Conservation (phyloP, 2,329 filamentous ascomycete species). For the Cladophialophora exuberans region DNA sequence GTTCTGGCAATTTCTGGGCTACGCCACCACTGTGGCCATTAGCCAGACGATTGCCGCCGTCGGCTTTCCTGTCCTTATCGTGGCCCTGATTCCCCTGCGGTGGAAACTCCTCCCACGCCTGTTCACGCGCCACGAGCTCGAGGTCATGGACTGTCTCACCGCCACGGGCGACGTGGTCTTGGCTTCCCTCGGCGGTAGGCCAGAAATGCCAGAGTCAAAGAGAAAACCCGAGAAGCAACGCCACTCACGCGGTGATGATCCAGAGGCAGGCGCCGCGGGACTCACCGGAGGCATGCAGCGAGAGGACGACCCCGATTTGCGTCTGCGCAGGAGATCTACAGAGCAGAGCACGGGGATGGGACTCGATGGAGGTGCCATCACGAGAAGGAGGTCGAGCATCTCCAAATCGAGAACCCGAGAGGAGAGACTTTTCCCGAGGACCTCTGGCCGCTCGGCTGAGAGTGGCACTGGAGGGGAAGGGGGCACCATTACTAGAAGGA, state of each 20-base stretch:
- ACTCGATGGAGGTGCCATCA: conserved; percentile 1
- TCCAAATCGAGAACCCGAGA: too few relatives aligned
- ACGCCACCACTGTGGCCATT: conserved; percentile 69
- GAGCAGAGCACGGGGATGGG: background rate
- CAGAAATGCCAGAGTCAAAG: conserved; percentile 16
- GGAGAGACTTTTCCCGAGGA: too few relatives aligned
- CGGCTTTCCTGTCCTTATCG: conserved; percentile 75
- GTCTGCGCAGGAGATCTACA: conserved; percentile 1
- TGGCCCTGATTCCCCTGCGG: conserved; percentile 69
- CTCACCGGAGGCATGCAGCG: background rate
- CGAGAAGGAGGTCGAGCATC: conserved; percentile 5
- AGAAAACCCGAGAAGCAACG: background rate
- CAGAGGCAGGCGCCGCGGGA: background rate
- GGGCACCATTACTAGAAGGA: too few relatives aligned
- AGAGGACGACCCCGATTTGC: too few relatives aligned
- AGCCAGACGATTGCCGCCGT: conserved; percentile 81
- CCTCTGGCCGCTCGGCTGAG: too few relatives aligned
- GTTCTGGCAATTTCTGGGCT: conserved; percentile 54
- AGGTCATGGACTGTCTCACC: conserved; percentile 65
- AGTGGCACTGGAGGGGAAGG: too few relatives aligned
- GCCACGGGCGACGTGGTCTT: conserved; percentile 58
- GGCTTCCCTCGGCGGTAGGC: conserved; percentile 53
- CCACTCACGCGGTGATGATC: background rate
- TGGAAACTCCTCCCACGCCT: conserved; percentile 64
- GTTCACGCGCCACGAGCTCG: conserved; percentile 64